Percentiles rank a stretch among this genome's conserved stretches.
Conservation (phyloP, 345 rosid species). For the Euphorbia tirucalli region DNA sequence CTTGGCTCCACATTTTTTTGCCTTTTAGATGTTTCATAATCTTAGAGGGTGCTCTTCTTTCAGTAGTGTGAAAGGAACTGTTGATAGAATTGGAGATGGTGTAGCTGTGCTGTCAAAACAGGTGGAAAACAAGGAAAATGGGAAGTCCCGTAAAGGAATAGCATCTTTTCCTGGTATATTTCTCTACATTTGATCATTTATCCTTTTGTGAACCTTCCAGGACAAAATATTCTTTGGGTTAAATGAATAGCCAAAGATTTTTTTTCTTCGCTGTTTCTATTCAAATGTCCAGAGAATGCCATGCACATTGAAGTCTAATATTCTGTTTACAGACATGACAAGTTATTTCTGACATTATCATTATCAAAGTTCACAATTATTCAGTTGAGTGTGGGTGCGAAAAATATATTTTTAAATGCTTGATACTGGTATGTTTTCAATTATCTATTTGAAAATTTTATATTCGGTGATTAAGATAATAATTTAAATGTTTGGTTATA, state of each 20-base stretch:
- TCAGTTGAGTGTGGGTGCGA: not conserved
- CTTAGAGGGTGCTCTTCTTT: constrained; percentile 19
- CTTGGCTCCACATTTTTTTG: constrained; percentile 2
- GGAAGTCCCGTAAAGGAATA: constrained; percentile 27
- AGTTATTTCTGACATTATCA: not conserved
- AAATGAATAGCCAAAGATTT: not conserved
- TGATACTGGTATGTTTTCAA: not conserved
- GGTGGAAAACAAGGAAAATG: constrained; percentile 28
- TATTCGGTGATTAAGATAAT: too few relatives aligned
- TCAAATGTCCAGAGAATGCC: not conserved
- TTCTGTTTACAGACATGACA: not conserved
- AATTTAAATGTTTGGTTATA: not conserved
- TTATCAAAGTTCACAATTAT: not conserved
- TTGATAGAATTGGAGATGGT: constrained; percentile 21
- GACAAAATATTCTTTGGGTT: too few relatives aligned
- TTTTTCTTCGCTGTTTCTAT: not conserved
- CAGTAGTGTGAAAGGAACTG: constrained; percentile 28
- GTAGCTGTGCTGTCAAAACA: constrained; percentile 24
- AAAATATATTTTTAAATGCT: not conserved
- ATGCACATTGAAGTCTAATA: not conserved
- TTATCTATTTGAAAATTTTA: too few relatives aligned
- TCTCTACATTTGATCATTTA: constrained; percentile 7
- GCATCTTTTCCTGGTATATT: constrained; percentile 39
- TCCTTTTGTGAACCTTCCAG: constrained; percentile 1
- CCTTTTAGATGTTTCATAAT: constrained; percentile 20